A percentile compares a stretch with the other conserved stretches of the same genome.
Evolutionary conservation across 2,329 filamentous ascomycete genomes (phyloP).

Genomic region (Hirsutella thompsonii): DNA sequence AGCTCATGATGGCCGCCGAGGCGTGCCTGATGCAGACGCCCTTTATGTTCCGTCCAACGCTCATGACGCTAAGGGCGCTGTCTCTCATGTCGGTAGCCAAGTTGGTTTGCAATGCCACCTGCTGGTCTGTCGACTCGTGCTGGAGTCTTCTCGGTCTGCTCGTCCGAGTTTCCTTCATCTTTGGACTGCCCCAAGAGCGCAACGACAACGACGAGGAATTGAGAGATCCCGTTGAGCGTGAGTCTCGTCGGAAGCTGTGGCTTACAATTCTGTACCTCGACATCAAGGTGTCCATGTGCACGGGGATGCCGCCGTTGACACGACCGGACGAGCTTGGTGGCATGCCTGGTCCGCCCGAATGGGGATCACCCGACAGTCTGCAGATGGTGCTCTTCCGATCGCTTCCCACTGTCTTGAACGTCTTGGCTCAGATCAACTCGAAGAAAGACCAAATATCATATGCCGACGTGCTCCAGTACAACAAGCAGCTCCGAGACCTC

Average conservation of each 20-base stretch:
- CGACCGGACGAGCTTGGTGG: conserved; percentile 17
- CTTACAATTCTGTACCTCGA: conserved; percentile 22
- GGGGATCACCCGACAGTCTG: conserved; percentile 14
- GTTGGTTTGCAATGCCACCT: conserved; percentile 22
- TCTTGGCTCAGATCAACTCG: conserved; percentile 19
- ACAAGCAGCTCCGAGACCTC: conserved; percentile 17
- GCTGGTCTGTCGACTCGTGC: conserved; percentile 22
- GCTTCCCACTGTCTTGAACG: conserved; percentile 16
- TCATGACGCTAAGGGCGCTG: conserved; percentile 17
- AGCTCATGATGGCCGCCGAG: conserved; percentile 23
- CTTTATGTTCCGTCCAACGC: conserved; percentile 22
- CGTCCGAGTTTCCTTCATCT: conserved; percentile 20
- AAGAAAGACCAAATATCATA: conserved; percentile 17
- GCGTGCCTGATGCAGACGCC: conserved; percentile 24
- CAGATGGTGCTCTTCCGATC: conserved; percentile 19
- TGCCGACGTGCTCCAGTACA: conserved; percentile 19
- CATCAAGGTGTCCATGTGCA: conserved; percentile 20
- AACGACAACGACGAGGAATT: conserved; percentile 11
- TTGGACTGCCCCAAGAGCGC: conserved; percentile 19
- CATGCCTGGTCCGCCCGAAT: conserved; percentile 12
- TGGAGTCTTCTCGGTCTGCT: conserved; percentile 21
- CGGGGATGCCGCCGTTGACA: conserved; percentile 21
- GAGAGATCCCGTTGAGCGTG: conserved; percentile 12
- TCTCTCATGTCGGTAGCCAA: conserved; percentile 22
- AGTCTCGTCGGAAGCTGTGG: conserved; percentile 18